Percentiles rank a stretch among this genome's conserved stretches.
phyloP scores from a whole-genome alignment of 2,329 filamentous ascomycete genomes.

The Ceratocystis destructans region DNA sequence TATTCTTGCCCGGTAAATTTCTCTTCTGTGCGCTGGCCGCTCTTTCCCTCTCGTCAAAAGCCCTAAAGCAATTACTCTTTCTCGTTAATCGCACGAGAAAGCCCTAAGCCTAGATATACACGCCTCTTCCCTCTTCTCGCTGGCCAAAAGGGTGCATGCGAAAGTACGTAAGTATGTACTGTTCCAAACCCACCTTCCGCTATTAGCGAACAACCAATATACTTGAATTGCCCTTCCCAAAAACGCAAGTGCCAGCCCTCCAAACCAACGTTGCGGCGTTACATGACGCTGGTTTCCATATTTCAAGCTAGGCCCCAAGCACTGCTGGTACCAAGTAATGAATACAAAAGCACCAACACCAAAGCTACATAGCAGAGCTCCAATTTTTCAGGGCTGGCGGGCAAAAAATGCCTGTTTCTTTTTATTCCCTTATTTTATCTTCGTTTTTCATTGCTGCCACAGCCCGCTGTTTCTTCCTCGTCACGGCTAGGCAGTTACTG shows the following conservation, averaged over 20 bases:
- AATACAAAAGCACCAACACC: neutral
- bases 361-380: neutral
- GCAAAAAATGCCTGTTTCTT: neutral
- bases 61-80: neutral
- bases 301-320: neutral
- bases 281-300: neutral
- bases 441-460: neutral
- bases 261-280: neutral
- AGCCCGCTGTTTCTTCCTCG: neutral
- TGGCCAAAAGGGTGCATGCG: neutral
- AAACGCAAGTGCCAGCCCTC: neutral
- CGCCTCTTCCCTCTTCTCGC: neutral
- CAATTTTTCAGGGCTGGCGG: neutral
- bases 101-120: neutral
- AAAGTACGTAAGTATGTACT: neutral
- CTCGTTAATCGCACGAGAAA: neutral
- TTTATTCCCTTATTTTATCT: neutral
- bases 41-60: neutral
- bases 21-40: neutral
- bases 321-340: neutral
- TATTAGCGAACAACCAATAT: neutral
- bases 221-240: neutral
- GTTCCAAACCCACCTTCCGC: neutral
- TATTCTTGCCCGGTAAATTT: constrained; percentile 22
- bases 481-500: neutral